A percentile compares a stretch with the other conserved stretches of the same genome.
Conservation (phyloP, 2,329 filamentous ascomycete species). For the Elsinoe necatrix region DNA sequence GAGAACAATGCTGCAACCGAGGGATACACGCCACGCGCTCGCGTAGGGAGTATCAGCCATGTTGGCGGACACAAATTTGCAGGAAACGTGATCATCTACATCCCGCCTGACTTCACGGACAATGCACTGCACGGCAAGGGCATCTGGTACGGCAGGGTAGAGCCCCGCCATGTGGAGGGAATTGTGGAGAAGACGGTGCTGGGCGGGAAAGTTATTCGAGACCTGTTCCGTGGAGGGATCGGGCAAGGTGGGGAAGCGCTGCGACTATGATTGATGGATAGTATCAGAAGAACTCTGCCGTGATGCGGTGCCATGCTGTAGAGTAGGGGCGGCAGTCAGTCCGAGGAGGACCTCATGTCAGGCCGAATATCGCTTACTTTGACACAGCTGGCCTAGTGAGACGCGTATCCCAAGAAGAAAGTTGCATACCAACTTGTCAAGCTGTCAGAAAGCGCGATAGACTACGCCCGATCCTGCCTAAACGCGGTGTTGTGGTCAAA, state of each 20-base stretch:
- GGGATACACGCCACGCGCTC: slow-evolving; percentile 37
- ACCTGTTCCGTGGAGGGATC: slow-evolving; percentile 66
- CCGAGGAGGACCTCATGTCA: not conserved
- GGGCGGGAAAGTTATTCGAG: slow-evolving; percentile 57
- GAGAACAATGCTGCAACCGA: slow-evolving; percentile 16
- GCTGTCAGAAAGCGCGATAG: not conserved
- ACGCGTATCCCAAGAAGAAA: not conserved
- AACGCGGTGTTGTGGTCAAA: not conserved
- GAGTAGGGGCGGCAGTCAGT: not conserved
- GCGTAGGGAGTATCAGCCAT: slow-evolving; percentile 66
- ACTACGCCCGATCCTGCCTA: slow-evolving; percentile 5
- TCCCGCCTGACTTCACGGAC: slow-evolving; percentile 47
- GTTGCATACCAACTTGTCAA: not conserved
- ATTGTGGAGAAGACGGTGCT: slow-evolving; percentile 63
- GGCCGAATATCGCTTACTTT: not conserved
- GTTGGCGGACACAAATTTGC: slow-evolving; percentile 81
- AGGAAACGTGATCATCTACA: slow-evolving; percentile 73
- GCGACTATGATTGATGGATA: slow-evolving; percentile 20
- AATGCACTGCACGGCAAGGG: slow-evolving; percentile 62
- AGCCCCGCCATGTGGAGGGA: slow-evolving; percentile 66
- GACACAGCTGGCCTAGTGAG: not conserved
- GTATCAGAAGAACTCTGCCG: not conserved
- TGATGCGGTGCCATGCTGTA: not conserved
- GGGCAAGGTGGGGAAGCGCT: slow-evolving; percentile 26
- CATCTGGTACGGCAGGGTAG: slow-evolving; percentile 75